phyloP scores from a whole-genome alignment of 257 asterid species.

The Petrea volubilis region DNA sequence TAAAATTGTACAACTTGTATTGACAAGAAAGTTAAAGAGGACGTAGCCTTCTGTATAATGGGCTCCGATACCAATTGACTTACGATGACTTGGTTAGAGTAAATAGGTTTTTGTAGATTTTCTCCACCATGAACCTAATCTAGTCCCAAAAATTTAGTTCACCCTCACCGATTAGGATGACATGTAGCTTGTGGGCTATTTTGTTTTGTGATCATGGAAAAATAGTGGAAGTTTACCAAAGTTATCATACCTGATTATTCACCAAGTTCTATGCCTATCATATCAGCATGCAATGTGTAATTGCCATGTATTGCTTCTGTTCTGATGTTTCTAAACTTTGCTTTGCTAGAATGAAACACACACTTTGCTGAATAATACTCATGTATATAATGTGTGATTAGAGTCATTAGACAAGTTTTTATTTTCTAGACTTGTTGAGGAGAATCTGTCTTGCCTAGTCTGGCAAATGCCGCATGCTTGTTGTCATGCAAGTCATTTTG shows the following conservation, averaged over 20 bases:
- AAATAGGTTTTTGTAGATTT: too few relatives aligned
- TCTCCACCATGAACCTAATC: too few relatives aligned
- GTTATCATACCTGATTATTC: neutral
- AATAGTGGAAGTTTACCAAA: neutral
- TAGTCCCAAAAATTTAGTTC: neutral
- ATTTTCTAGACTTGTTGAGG: neutral
- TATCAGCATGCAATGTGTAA: neutral
- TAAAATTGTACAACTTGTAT: too few relatives aligned
- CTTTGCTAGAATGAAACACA: neutral
- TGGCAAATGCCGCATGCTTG: too few relatives aligned
- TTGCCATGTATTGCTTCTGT: neutral
- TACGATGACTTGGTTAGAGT: too few relatives aligned
- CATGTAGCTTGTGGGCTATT: neutral
- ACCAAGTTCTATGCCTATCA: neutral
- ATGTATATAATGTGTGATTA: neutral
- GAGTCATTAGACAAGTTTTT: neutral
- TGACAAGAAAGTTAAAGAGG: too few relatives aligned
- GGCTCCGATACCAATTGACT: too few relatives aligned
- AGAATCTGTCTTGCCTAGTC: too few relatives aligned
- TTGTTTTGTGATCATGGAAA: slow-evolving; percentile 5
- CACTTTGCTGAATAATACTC: neutral
- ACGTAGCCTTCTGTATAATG: too few relatives aligned
- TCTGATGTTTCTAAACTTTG: neutral
- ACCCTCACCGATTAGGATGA: neutral
- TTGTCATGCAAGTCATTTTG: too few relatives aligned